phyloP scores from a whole-genome alignment of 805 yeast genomes.

The Lipomyces lipofer region DNA sequence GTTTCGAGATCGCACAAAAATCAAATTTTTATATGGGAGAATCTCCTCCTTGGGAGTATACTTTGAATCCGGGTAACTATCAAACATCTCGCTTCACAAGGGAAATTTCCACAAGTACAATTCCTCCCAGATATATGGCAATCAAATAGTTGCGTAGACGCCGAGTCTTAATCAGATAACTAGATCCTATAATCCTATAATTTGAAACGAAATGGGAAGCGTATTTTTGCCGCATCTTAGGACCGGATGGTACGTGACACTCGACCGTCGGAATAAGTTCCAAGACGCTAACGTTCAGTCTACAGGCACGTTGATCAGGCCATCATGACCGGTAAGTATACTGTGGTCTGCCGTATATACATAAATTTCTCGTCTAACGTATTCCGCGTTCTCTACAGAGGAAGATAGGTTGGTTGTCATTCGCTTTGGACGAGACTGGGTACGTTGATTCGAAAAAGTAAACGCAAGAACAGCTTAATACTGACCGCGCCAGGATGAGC shows the following conservation, averaged over 20 bases:
- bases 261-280: no score
- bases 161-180: no score
- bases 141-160: no score
- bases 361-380: no score
- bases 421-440: constrained; percentile 75
- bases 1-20: no score
- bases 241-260: constrained; percentile 67
- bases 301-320: constrained; percentile 93
- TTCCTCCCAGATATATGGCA: no score
- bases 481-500: constrained; percentile 47
- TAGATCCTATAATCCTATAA: background rate
- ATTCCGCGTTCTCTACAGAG: no score
- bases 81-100: no score
- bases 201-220: constrained; percentile 59
- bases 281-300: no score
- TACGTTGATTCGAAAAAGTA: constrained; percentile 27
- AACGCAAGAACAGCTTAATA: background rate
- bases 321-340: constrained; percentile 55
- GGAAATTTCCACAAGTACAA: no score
- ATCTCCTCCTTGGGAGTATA: no score
- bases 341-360: background rate
- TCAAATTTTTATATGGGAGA: constrained; percentile 9
- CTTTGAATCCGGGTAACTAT: constrained; percentile 6
- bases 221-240: constrained; percentile 77
- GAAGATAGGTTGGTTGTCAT: constrained; percentile 85